These are phyloP conservation scores for Phytophthora sansomeana DNA, from an alignment of 352 stramenopile genomes.

Conservation along the genomic window DNA sequence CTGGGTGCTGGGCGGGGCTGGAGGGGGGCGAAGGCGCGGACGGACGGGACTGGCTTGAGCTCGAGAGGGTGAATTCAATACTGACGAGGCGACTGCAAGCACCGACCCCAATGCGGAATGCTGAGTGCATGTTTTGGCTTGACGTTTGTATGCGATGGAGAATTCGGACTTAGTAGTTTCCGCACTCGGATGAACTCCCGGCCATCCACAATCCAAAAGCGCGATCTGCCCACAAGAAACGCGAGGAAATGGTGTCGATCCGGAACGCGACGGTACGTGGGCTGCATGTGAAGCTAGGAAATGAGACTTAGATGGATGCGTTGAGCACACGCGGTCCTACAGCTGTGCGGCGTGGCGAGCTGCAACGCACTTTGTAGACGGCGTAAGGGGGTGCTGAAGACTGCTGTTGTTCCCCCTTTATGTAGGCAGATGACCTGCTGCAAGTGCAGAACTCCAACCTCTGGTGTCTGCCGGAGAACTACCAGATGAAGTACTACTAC, in stretches of 20 bases:
- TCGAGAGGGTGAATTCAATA: conserved; percentile 47
- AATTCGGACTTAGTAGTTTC: conserved; percentile 37
- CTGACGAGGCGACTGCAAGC: conserved; percentile 21
- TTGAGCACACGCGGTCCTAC: conserved; percentile 1
- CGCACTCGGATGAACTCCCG: conserved; percentile 23
- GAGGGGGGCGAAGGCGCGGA: conserved; percentile 3
- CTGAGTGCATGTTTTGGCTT: conserved; percentile 44
- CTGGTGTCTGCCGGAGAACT: conserved; percentile 99
- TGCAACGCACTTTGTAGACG: not conserved
- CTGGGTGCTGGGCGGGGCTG: not conserved
- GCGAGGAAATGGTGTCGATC: conserved; percentile 93
- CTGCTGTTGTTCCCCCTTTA: conserved; percentile 6
- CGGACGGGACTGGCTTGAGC: conserved; percentile 23
- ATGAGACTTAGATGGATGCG: not conserved
- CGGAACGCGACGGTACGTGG: conserved; percentile 90
- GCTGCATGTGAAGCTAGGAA: not conserved
- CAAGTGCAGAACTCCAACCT: conserved; percentile 99
- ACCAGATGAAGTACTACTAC: conserved; percentile 99
- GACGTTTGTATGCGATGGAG: conserved; percentile 16
- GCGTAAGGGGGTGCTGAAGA: not conserved
- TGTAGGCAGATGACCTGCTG: conserved; percentile 94
- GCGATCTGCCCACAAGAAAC: conserved; percentile 21
- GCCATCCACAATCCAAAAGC: conserved; percentile 41
- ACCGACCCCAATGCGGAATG: conserved; percentile 36
- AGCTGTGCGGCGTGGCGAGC: not conserved